Evolutionary conservation across 768 basidiomycete species (phyloP).

Genomic region (Scleroderma bovista): DNA sequence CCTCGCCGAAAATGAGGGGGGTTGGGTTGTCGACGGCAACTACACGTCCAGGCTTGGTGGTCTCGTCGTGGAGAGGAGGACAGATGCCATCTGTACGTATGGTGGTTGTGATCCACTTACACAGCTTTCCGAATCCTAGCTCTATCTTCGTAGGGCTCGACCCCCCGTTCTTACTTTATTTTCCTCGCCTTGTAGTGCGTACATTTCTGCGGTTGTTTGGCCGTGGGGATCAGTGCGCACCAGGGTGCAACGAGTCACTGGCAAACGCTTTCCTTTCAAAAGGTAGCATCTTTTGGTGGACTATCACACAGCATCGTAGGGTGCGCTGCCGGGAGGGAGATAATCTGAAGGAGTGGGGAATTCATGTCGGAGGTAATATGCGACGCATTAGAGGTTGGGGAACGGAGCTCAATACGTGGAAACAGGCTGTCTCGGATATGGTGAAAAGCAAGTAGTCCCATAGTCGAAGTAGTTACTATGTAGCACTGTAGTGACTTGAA

Average conservation of each 20-base stretch:
- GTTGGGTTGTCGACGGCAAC: slow-evolving; percentile 50
- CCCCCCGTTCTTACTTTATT: slow-evolving; percentile 52
- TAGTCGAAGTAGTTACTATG: background rate
- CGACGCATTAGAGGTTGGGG: slow-evolving; percentile 49
- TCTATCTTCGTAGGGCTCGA: slow-evolving; percentile 46
- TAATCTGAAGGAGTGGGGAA: slow-evolving; percentile 29
- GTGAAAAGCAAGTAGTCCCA: slow-evolving; percentile 5
- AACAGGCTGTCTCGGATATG: slow-evolving; percentile 4
- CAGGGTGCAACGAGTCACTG: slow-evolving; percentile 40
- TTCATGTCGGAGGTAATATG: slow-evolving; percentile 34
- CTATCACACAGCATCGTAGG: slow-evolving; percentile 35
- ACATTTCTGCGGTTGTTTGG: slow-evolving; percentile 40
- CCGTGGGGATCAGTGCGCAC: slow-evolving; percentile 33
- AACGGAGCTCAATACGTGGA: slow-evolving; percentile 34
- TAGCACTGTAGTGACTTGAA: background rate
- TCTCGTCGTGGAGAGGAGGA: slow-evolving; percentile 33
- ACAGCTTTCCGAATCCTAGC: background rate
- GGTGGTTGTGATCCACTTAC: background rate
- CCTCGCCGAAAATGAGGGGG: slow-evolving; percentile 28
- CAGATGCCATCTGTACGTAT: slow-evolving; percentile 44
- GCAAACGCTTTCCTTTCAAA: slow-evolving; percentile 37
- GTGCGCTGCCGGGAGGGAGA: slow-evolving; percentile 21
- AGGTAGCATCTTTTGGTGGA: slow-evolving; percentile 48
- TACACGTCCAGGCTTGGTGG: slow-evolving; percentile 24
- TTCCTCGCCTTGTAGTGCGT: slow-evolving; percentile 48